Evolutionary conservation across 352 stramenopile genomes (phyloP).

Genomic region (Halophytophthora polymorphica): DNA sequence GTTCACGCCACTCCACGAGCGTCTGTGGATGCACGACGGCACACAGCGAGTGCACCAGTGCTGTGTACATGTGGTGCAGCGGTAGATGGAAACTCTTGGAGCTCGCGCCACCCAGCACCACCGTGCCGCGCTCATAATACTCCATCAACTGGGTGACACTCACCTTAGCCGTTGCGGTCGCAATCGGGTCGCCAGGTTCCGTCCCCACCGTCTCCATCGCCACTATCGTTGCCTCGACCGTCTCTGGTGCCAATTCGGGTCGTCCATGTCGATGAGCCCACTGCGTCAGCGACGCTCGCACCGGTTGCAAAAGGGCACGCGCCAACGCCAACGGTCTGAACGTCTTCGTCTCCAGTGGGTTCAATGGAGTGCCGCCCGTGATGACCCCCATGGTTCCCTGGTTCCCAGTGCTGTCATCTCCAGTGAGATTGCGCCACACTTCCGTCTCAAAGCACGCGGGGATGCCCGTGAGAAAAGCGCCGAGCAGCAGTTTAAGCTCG

Average conservation of each 20-base stretch:
- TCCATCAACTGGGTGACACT: constrained; percentile 22
- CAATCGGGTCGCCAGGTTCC: constrained; percentile 19
- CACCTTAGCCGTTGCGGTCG: background rate
- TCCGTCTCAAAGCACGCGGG: constrained; percentile 47
- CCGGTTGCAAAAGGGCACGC: constrained; percentile 39
- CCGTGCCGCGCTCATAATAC: constrained; percentile 37
- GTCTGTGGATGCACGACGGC: constrained; percentile 36
- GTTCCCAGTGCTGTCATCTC: constrained; percentile 16
- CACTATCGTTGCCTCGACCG: constrained; percentile 3
- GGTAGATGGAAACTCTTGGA: constrained; percentile 73
- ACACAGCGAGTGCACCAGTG: constrained; percentile 50
- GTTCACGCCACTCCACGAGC: constrained; percentile 38
- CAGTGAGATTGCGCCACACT: constrained; percentile 24
- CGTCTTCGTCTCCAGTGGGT: constrained; percentile 22
- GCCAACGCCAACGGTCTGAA: constrained; percentile 39
- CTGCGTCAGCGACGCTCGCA: constrained; percentile 24
- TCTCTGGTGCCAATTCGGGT: constrained; percentile 21
- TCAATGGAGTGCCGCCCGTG: constrained; percentile 18
- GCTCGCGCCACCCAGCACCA: constrained; percentile 23
- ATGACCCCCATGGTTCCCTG: constrained; percentile 20
- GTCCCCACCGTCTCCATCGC: no score
- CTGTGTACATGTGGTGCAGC: constrained; percentile 75
- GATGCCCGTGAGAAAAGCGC: constrained; percentile 58
- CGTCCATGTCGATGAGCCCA: constrained; percentile 42
- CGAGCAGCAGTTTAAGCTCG: constrained; percentile 74